phyloP scores from a whole-genome alignment of 164 flowering plant genomes.

The Malania oleifera region DNA sequence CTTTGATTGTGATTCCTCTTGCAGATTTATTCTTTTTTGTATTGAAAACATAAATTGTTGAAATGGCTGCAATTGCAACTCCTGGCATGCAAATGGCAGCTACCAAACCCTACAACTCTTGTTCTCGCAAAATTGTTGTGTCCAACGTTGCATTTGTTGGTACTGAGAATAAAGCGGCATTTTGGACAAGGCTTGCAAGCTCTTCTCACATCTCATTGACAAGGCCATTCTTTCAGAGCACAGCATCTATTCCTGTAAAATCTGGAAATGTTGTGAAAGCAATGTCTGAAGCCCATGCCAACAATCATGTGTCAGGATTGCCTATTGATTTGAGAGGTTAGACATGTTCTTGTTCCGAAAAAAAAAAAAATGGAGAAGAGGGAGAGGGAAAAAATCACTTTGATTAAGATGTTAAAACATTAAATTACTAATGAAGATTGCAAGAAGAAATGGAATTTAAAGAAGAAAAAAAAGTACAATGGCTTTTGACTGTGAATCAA shows the following conservation, averaged over 20 bases:
- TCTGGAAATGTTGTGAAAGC: conserved; percentile 47
- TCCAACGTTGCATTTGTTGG: conserved; percentile 25
- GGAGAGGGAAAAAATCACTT: no score
- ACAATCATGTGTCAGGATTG: conserved; percentile 47
- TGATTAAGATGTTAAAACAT: no score
- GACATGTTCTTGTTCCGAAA: no score
- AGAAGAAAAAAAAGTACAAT: no score
- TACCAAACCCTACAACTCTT: conserved; percentile 39
- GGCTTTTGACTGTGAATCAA: neutral
- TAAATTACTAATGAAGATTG: no score
- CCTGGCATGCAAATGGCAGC: conserved; percentile 53
- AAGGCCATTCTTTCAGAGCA: conserved; percentile 28
- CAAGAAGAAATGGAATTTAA: neutral
- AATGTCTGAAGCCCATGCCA: conserved; percentile 49
- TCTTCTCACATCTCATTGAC: conserved; percentile 33
- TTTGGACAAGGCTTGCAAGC: conserved; percentile 42
- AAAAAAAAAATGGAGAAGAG: no score
- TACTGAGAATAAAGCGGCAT: conserved; percentile 15
- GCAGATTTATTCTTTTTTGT: conserved; percentile 15
- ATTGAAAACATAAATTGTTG: conserved; percentile 10
- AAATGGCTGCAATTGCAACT: conserved; percentile 59
- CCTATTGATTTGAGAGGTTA: conserved; percentile 80
- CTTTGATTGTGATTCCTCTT: neutral
- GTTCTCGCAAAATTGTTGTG: conserved; percentile 30
- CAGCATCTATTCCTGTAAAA: conserved; percentile 29